Evolutionary conservation across 768 basidiomycete species (phyloP), one percentile per base, ranked within the genome.

Genomic region (Mrakia frigida): DNA sequence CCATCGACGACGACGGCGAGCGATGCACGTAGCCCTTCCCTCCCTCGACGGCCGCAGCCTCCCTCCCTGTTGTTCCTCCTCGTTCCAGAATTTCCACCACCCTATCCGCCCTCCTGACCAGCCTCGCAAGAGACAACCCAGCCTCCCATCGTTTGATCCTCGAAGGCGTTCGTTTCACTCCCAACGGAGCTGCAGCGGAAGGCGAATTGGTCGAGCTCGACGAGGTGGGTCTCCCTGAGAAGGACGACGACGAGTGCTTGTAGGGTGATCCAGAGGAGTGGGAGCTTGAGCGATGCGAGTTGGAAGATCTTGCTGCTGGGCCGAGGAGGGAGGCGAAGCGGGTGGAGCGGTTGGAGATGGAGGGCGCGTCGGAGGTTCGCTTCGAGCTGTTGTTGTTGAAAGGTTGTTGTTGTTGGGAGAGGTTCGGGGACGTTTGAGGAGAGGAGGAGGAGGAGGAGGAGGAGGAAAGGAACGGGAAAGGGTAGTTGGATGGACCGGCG

Each of bases 91-190:
- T 63, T 33, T 63, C 61, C 6, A 33, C 28, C 31, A 63, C 61
- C 21, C 61, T 14, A 35, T 63, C 61, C 0, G 61, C 61, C 3
- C 61, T n/a, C 3, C 35, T 11, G 9, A 63, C 61, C 0, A 63
- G 21, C 6, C 31, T 37, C 13, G 61, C 61, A 18, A 63, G 61
- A 6, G 61, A 63, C 3, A 63, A 33, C 1, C 61, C 61, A 2
- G 61, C 61, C 23, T 63, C 61, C 61, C 61, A 63, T 6, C 61
- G 61, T 23, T 63, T 63, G 61, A 63, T 63, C 10, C 61, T 31
- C 16, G 61, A 63, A 1, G 61, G 61, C 0, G 61, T 63, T 3
- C 61, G 61, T 14, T 63, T 63, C 33, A 63, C 21, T 16, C 61
- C 61, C 4, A 28, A 33, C 6, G 61, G 61, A 11, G 61, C 28